These are phyloP conservation scores for Coleophoma cylindrospora DNA, from an alignment of 2,329 filamentous ascomycete species.

Conservation along the genomic window DNA sequence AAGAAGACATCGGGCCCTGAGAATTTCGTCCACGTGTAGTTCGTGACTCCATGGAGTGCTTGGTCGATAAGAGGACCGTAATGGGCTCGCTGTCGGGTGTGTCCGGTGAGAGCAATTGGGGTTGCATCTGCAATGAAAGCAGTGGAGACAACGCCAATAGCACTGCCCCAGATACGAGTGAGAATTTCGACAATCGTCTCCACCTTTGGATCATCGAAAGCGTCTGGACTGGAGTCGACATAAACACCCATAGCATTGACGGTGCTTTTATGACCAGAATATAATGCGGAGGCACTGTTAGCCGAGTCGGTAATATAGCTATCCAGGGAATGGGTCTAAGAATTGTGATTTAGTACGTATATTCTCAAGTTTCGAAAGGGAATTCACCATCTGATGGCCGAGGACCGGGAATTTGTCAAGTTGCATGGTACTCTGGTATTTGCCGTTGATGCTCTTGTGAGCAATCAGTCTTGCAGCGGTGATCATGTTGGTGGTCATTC, in stretches of 20 bases:
- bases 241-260: slow-evolving; percentile 80
- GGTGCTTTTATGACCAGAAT: slow-evolving; percentile 77
- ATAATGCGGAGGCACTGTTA: slow-evolving; percentile 78
- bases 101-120: slow-evolving; percentile 67
- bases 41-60: slow-evolving; percentile 68
- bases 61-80: slow-evolving; percentile 73
- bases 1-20: slow-evolving; percentile 76
- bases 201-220: slow-evolving; percentile 80
- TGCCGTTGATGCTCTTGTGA: slow-evolving; percentile 80
- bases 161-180: slow-evolving; percentile 59
- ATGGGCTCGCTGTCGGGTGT: slow-evolving; percentile 64
- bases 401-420: slow-evolving; percentile 83
- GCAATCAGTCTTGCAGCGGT: slow-evolving; percentile 75
- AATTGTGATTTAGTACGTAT: background rate
- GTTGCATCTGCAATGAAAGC: slow-evolving; percentile 79
- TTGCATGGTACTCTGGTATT: slow-evolving; percentile 70
- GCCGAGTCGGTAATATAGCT: slow-evolving; percentile 83
- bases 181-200: slow-evolving; percentile 80
- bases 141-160: slow-evolving; percentile 67
- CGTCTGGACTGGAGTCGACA: slow-evolving; percentile 66
- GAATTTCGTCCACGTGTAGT: slow-evolving; percentile 77
- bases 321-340: slow-evolving; percentile 72
- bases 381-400: slow-evolving; percentile 71
- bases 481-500: slow-evolving; percentile 74
- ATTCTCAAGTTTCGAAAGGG: background rate